Base-by-base conservation (phyloP, 768 basidiomycete genomes). In the Pulveroboletus frians region DNA sequence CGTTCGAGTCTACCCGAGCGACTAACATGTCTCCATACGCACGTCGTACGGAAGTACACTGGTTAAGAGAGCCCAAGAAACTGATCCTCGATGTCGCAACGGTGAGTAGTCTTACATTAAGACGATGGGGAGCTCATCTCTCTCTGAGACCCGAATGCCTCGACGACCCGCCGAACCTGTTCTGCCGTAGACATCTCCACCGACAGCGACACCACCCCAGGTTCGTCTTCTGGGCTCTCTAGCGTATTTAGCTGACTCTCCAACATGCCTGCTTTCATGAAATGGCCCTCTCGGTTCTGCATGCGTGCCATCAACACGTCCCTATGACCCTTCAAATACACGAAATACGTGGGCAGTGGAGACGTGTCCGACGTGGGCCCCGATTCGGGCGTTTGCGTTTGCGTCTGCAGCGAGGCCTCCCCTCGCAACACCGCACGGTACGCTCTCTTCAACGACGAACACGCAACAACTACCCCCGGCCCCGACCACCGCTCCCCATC, bases 391-490 rank as follows among this genome's bases (percentile, higher is more conserved):
- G 15, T 9, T 17, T 39, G 21, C 23, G 17, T 20, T 7, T 17
- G 40, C 11, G 40, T 11, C 29, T 31, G 29, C 8, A 18, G 7
- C 8, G 40, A 17, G 11, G 17, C 20, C 31, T 32, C 35, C 23
- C 58, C 92, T 9, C 94, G 77, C 49, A 97, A 68, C 40, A 92
- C 77, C 51, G 88, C 84, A 5, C 95, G 84, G 65, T 97, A 97
- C 53, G 74, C 74, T 57, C 62, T 75, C 69, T 87, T 93, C 64
- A 97, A 69, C 53, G 92, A 81, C 18, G 92, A 95, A 68, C 92
- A 94, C 32, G 84, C 88, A 34, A 92, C 78, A 36, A 97, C 80
- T n/a, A 88, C 78, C 1, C 88, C 90, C 23, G 56, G 40, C 43
- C 20, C 89, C 23, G 56, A 39, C 43, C 21, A 27, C 49, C 43